phyloP scores from a whole-genome alignment of 1,284 basidiomycete genomes.

The Cystobasidiaceae sp. region DNA sequence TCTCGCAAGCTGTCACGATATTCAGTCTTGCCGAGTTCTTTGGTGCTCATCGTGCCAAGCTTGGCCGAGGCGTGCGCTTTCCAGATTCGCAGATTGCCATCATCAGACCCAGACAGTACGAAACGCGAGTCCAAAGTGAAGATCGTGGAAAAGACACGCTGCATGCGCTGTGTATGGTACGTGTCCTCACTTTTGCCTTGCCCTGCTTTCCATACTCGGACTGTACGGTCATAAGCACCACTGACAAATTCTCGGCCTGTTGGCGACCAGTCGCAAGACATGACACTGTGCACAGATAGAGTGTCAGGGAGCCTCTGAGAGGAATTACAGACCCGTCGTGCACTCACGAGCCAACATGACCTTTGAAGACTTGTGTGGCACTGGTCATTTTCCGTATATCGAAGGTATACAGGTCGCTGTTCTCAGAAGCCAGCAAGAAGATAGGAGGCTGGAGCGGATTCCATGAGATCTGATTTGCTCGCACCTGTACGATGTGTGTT shows the following conservation, averaged over 20 bases:
- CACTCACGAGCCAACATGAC: constrained; percentile 78
- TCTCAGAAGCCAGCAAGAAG: constrained; percentile 88
- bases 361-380: constrained; percentile 94
- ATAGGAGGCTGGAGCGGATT: constrained; percentile 91
- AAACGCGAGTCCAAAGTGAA: constrained; percentile 90
- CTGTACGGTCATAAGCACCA: constrained; percentile 91
- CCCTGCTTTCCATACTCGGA: constrained; percentile 88
- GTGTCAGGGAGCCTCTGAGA: not conserved
- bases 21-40: constrained; percentile 86
- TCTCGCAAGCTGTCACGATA: constrained; percentile 84
- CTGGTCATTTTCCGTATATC: constrained; percentile 80
- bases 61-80: constrained; percentile 90
- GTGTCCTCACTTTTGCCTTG: constrained; percentile 78
- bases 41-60: constrained; percentile 79
- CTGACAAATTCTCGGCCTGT: constrained; percentile 95
- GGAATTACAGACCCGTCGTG: not conserved
- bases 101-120: constrained; percentile 89
- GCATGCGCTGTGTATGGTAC: constrained; percentile 99
- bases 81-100: constrained; percentile 96
- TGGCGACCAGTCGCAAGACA: constrained; percentile 54
- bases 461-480: constrained; percentile 81
- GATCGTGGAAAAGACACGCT: constrained; percentile 55
- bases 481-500: constrained; percentile 43
- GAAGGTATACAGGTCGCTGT: constrained; percentile 97
- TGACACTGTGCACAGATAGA: constrained; percentile 31